Conservation (phyloP, 305 asterid species). For the Nicotiana rustica region DNA sequence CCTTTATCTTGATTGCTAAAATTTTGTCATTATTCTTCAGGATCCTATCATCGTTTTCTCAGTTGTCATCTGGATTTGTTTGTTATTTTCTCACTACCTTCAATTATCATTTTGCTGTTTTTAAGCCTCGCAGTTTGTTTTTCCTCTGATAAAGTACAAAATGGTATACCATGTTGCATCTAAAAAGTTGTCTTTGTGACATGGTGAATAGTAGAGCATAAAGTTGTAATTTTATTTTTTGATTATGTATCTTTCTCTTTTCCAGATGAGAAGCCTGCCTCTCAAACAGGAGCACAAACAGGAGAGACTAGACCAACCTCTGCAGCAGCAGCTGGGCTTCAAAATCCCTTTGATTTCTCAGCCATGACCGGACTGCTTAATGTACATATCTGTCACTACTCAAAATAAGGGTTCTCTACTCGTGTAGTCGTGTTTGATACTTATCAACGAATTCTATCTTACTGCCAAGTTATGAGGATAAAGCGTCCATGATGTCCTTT, state of each 20-base stretch:
- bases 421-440: background rate
- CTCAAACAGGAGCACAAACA: background rate
- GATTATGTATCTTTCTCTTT: slow-evolving; percentile 16
- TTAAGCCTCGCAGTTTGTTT: slow-evolving; percentile 6
- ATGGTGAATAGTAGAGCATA: background rate
- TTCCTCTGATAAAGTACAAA: background rate
- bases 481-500: background rate
- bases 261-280: background rate
- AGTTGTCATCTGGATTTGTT: background rate
- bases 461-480: background rate
- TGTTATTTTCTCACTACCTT: slow-evolving; percentile 5
- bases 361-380: slow-evolving; percentile 37
- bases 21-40: background rate
- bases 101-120: slow-evolving; percentile 19
- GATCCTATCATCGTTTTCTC: background rate
- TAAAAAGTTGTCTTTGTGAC: background rate
- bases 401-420: background rate
- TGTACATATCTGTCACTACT: background rate
- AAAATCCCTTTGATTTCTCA: slow-evolving; percentile 38
- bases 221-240: slow-evolving; percentile 22
- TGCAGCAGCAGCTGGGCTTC: background rate
- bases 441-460: background rate
- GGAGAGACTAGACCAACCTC: slow-evolving; percentile 5
- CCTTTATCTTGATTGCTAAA: background rate
- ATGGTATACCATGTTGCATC: background rate